Base-by-base conservation (phyloP, 805 yeast species). In the Millerozyma miso region DNA sequence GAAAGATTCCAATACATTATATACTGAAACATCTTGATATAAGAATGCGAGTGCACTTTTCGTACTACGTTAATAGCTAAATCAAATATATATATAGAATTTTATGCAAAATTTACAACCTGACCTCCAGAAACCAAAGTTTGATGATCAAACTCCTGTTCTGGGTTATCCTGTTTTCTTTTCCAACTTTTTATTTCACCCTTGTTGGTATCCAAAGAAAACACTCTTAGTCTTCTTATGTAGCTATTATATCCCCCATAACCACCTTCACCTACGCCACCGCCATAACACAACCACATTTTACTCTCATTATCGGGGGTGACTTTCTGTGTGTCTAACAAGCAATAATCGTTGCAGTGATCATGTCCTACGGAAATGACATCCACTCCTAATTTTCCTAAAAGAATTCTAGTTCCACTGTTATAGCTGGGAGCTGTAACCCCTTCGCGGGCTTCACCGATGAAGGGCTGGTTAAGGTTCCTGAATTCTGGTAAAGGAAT, bases 221-320 rank as follows among this genome's bases (percentile, higher is more conserved):
- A 91, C 0, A 83, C 53, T 38, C 99, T 71, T 36, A 88, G 55
- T 42, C 97, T 74, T 53, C 99, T 77, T n/a, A 83, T 71, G 26
- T 84, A 87, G 1, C 90, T 91, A 1, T 89, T 91, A 54, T 89
- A 88, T 0, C 97, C 97, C 6, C 85, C 97, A 58, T 93, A 93
- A 0, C 97, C 98, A 33, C 98, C 99, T 64, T 88, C 95, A 13
- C 98, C 99, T 4, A 78, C 74, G 1, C 82, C 95, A 19, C 99
- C 99, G 3, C 96, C 99, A 58, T 88, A 89, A 56, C 99, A 93
- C 29, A 93, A 66, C 95, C 96, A 88, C 26, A 84, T 63, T 43
- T 65, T 65, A 53, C 71, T 60, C 31, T 58, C 55, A 3, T 47
- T 35, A 10, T 49, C 55, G n/a, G 51, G 51, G 5, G 2, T 56